Base-by-base conservation (phyloP, 306 rosid species). In the Carpinus viminea region DNA sequence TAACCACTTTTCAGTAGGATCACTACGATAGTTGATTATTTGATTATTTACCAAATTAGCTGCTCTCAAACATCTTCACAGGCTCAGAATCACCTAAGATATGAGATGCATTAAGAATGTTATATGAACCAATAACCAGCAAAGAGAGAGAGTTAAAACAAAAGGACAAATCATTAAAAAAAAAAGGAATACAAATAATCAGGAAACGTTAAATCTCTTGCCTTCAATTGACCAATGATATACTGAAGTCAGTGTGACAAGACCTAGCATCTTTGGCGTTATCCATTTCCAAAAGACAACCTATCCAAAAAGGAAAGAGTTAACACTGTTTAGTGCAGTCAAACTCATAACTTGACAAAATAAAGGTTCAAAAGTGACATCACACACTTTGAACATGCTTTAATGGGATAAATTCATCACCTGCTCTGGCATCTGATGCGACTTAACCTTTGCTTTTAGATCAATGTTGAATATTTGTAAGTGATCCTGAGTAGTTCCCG, bases 281-380 rank as follows among this genome's bases (percentile, higher is more conserved):
- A 92, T 78, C 94, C 97, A 92, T 87, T 90, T 92, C 94, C 94
- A 92, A 79, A 92, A 92, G 64, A 92, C 97, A 78, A 92, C 82
- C 97, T 92, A 78, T 31, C 76, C 54, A 51, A 60, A 80, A 53
- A 41, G 4, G 26, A 76, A 15, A 53, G 79, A 51, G 54, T 68
- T 16, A 76, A n/a, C 21, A 83, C 62, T 51, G 74, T 17, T 10
- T 31, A 4, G 68, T 45, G 74, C 18, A 60, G 79, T 43, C 61
- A 74, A 83, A 68, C 26, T 59, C 43, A 28, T 80, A 6, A 68
- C 53, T 61, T 2, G 12, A 16, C 34, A 51, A 78, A 13, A 20
- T 26, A 6, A 54, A 56, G 53, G 56, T 20, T 68, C 36, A 12
- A 80, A 34, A 26, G 72, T 52, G 54, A 54, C 6, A 28, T 74